Conservation (phyloP, 257 asterid species). For the Nemophila menziesii region DNA sequence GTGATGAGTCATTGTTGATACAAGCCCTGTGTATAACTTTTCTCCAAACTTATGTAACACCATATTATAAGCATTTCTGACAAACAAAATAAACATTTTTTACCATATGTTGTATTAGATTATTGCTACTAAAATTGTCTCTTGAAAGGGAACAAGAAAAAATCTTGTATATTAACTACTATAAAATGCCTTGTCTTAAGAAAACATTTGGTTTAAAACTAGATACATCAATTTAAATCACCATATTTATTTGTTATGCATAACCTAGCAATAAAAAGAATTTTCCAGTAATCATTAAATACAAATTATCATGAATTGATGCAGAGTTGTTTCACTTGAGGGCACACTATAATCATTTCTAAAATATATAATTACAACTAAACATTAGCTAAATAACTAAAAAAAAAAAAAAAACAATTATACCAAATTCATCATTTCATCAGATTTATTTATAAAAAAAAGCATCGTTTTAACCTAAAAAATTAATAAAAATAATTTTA, state of each 20-base stretch:
- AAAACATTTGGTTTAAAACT: no score
- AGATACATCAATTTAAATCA: no score
- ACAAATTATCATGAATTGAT: background rate
- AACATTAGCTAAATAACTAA: background rate
- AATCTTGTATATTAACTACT: no score
- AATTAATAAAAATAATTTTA: no score
- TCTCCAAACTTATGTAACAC: constrained; percentile 30
- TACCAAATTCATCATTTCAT: background rate
- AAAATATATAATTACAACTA: background rate
- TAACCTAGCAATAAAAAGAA: no score
- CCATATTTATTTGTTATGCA: no score
- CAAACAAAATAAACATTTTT: background rate
- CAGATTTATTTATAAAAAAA: background rate
- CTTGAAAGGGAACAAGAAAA: no score
- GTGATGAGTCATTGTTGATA: constrained; percentile 25
- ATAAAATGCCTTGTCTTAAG: no score
- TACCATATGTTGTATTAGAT: no score
- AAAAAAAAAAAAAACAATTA: background rate
- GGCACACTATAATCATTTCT: background rate
- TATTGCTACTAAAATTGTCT: no score
- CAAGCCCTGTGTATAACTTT: constrained; percentile 27
- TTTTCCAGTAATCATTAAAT: background rate
- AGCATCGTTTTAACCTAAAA: background rate
- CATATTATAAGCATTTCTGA: constrained; percentile 31
- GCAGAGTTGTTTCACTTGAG: background rate